A percentile compares a stretch with the other conserved stretches of the same genome.
Conservation (phyloP, 768 basidiomycete genomes). For the Tephrocybe sp. region DNA sequence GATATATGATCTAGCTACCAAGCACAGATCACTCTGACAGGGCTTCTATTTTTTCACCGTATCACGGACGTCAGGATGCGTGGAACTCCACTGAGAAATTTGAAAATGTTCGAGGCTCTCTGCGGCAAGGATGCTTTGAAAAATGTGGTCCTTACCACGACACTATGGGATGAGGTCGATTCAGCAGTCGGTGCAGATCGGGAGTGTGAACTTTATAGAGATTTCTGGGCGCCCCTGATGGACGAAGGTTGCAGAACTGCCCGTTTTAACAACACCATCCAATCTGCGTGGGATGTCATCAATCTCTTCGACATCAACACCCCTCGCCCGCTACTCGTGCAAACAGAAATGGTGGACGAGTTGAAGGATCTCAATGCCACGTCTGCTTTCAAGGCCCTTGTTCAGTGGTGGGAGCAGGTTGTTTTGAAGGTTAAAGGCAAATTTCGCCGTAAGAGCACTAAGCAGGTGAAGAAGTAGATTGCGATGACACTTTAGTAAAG, state of each 20-base stretch:
- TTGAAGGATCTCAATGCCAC: conserved; percentile 17
- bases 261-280: conserved; percentile 32
- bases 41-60: conserved; percentile 46
- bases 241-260: conserved; percentile 35
- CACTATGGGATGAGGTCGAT: conserved; percentile 43
- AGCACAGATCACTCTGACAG: conserved; percentile 28
- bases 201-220: conserved; percentile 38
- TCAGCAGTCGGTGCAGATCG: conserved; percentile 30
- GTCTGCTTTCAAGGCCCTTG: conserved; percentile 5
- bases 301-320: conserved; percentile 24
- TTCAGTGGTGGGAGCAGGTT: conserved; percentile 9
- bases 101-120: conserved; percentile 46
- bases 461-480: not conserved
- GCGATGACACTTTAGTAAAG: not conserved
- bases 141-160: conserved; percentile 49
- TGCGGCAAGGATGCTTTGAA: conserved; percentile 44
- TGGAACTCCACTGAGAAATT: conserved; percentile 41
- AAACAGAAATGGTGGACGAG: conserved; percentile 25
- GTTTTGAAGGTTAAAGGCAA: conserved; percentile 1
- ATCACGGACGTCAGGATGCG: conserved; percentile 40
- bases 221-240: conserved; percentile 45
- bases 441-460: not conserved
- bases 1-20: conserved; percentile 19
- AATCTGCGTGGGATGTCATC: conserved; percentile 38
- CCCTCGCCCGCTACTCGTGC: conserved; percentile 19